Base-by-base conservation (phyloP, 352 stramenopile genomes). In the Phytophthora syringae region DNA sequence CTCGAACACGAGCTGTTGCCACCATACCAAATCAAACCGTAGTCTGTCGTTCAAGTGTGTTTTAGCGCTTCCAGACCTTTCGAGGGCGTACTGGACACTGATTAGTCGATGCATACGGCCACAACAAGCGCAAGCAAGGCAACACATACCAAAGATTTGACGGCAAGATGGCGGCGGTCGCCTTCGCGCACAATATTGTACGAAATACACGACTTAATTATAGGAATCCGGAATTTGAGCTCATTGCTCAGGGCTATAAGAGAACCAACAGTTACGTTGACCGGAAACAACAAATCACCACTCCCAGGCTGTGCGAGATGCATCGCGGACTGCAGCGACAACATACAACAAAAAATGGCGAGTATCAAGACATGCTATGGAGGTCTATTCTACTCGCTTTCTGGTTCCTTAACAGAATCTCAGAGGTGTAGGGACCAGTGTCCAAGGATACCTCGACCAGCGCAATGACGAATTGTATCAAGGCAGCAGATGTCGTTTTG, bases 271-370 rank as follows among this genome's bases (percentile, higher is more conserved):
- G 63, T 47, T 34, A 70, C 1, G 59, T 73, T 13, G 63, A 70
- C 42, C 13, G 57, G 45, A 73, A 77, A 34, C 58, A 77, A 30
- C 59, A 58, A 62, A 63, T 67, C 52, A 77, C 59, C 67, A 57
- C 50, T 49, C 37, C 58, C 25, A 73, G 73, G 53, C 15, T 77
- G 58, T 44, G 15, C 22, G 24, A 64, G 27, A 70, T 70, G 63
- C 40, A 52, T 7, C 13, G 39, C 3, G 9, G 3, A 3, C 7
- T 65, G 1, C 20, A 61, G 3, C 3, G 11, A 2, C 2, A 21
- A 21, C 12, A 5, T 2, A 21, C 12, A 20, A 21, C 36, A 21
- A 3, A 28, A 7, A 16, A 21, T 18, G 28, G 24, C 1, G 20
- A 36, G 9, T 1, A 40, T 21, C 1, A 12, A 48, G 52, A 61